These are phyloP conservation scores for Corynespora cassiicola DNA, from an alignment of 2,329 filamentous ascomycete species.

Conservation along the genomic window DNA sequence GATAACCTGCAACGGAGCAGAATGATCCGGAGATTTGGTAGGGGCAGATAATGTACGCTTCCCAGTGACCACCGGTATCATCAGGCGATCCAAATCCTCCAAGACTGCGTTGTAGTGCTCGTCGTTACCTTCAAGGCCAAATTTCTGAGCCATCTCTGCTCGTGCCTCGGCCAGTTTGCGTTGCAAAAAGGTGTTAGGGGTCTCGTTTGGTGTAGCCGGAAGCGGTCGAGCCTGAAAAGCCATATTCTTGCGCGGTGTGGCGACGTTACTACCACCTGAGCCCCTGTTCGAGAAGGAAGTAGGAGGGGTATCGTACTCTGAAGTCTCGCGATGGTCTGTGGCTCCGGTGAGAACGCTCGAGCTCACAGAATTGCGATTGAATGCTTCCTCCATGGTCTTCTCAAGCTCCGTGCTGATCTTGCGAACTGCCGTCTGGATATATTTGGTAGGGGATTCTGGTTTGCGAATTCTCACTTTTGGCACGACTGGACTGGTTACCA, in stretches of 20 bases:
- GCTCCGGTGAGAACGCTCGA: constrained; percentile 57
- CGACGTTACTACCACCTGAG: constrained; percentile 36
- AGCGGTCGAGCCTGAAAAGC: constrained; percentile 50
- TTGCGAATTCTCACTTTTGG: constrained; percentile 43
- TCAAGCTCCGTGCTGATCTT: constrained; percentile 86
- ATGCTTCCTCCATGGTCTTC: constrained; percentile 90
- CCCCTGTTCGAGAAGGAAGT: constrained; percentile 54
- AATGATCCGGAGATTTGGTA: constrained; percentile 35
- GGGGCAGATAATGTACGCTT: constrained; percentile 57
- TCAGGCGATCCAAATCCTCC: constrained; percentile 64
- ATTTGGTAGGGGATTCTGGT: constrained; percentile 54
- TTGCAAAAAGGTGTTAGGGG: constrained; percentile 59
- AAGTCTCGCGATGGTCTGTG: constrained; percentile 46
- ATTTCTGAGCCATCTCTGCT: constrained; percentile 61
- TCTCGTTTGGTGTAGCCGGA: constrained; percentile 53
- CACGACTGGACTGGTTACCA: constrained; percentile 28
- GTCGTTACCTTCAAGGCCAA: constrained; percentile 53
- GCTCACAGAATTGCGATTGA: constrained; percentile 71
- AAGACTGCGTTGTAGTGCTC: constrained; percentile 66
- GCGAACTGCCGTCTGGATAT: constrained; percentile 78
- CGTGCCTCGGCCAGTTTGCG: constrained; percentile 65
- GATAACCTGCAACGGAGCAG: constrained; percentile 55
- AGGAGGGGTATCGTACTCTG: constrained; percentile 59
- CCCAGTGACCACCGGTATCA: constrained; percentile 50
- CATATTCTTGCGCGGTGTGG: constrained; percentile 32